Base-by-base conservation (phyloP, 2,329 filamentous ascomycete species). In the Zalaria sp. region DNA sequence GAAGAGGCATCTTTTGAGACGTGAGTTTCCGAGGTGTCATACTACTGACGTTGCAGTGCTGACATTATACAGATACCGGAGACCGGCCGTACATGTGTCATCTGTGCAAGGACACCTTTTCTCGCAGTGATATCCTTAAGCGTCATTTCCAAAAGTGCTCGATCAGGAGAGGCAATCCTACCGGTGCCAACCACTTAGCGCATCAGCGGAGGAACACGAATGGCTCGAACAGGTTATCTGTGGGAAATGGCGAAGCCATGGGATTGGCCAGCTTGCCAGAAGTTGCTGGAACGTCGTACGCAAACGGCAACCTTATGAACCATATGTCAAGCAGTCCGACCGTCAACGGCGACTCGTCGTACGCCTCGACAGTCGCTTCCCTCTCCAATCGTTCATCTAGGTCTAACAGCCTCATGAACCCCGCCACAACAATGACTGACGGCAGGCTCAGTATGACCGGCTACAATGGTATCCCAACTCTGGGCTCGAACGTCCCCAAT, bases 141-240 rank as follows among this genome's bases (percentile, higher is more conserved):
- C 85, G 91, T 50, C 91, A 98, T 67, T 98, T 96, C 67, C 88
- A 95, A 64, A 98, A 98, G 71, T 98, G 91, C 68, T 95, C 91
- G 34, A 86, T 95, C 50, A 81, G 91, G 55, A 81, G 91, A 59
- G 91, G 91, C 44, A 96, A 96, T 65, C 89, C 91, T 42, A 94
- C 87, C 10, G 88, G 88, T 53, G 86, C 86, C 48, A 94, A 84
- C 57, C 91, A 98, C 67, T 66, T 98, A 63, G 93, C 88, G 52
- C 87, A 95, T 38, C 57, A 60, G 46, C 55, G 57, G 29, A 55
- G 56, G 34, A 60, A 58, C 63, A 54, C 67, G 73, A 76, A 54
- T 72, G 38, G 42, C 4, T 48, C 46, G 5, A 58, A 57, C 35
- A 46, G 58, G 18, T 46, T 60, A 39, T 59, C 58, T 5, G 55